Evolutionary conservation across 345 rosid genomes (phyloP).

Genomic region (Salix dunnii): DNA sequence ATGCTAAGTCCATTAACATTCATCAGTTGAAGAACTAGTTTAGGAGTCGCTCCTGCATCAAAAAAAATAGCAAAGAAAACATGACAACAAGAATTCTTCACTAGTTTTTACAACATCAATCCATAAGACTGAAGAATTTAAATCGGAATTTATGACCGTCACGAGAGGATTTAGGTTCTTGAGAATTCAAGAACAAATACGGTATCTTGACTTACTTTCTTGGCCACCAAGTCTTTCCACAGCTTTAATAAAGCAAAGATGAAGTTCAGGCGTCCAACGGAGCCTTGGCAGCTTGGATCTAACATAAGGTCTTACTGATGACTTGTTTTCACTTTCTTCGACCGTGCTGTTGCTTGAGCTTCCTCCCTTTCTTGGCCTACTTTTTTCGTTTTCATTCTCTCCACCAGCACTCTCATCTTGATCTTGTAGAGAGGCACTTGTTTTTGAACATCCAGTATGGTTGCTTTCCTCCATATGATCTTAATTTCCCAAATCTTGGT

Average conservation of each 20-base stretch:
- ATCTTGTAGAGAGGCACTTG: conserved; percentile 20
- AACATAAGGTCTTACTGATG: conserved; percentile 30
- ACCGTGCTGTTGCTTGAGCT: conserved; percentile 90
- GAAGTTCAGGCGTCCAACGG: conserved; percentile 35
- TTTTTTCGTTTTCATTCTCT: conserved; percentile 28
- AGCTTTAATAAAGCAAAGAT: conserved; percentile 29
- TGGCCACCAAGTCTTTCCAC: conserved; percentile 34
- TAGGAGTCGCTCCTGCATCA: conserved; percentile 29
- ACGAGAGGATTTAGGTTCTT: no score
- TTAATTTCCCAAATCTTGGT: not conserved
- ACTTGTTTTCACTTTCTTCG: conserved; percentile 65
- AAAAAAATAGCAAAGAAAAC: not conserved
- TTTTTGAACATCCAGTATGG: conserved; percentile 30
- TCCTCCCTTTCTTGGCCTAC: conserved; percentile 33
- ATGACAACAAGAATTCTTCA: no score
- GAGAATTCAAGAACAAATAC: not conserved
- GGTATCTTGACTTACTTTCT: conserved; percentile 15
- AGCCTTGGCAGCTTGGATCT: conserved; percentile 37
- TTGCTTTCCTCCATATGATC: conserved; percentile 25
- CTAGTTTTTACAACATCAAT: no score
- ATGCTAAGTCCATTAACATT: conserved; percentile 36
- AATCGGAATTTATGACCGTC: no score
- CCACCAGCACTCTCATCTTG: conserved; percentile 34
- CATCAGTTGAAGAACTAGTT: conserved; percentile 33
- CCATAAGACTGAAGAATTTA: not conserved